Conservation (phyloP, 2,329 filamentous ascomycete genomes). For the Cladosporium sp. region DNA sequence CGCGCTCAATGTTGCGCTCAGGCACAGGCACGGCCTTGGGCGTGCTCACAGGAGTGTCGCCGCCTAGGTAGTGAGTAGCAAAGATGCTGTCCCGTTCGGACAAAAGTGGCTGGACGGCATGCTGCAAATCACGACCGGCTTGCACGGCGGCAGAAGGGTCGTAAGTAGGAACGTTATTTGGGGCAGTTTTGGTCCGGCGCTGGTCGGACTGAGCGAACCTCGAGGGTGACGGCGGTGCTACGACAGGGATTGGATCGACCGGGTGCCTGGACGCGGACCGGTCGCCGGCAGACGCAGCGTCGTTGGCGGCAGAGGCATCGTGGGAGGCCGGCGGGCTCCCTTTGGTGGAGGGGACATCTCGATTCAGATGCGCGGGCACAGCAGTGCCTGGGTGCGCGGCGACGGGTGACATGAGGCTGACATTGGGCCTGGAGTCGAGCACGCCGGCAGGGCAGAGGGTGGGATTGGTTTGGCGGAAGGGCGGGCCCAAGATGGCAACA, state of each 20-base stretch:
- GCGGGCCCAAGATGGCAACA: background rate
- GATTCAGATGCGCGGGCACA: constrained; percentile 10
- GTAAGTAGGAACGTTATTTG: constrained; percentile 8
- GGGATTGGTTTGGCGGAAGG: constrained; percentile 6
- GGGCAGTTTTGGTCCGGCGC: constrained; percentile 7
- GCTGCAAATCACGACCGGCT: constrained; percentile 17
- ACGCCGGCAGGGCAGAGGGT: constrained; percentile 5
- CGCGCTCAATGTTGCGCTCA: constrained; percentile 3
- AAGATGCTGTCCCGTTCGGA: constrained; percentile 62
- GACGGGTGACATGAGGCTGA: constrained; percentile 11
- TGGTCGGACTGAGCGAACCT: constrained; percentile 4
- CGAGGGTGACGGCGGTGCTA: constrained; percentile 12
- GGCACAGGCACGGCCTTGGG: constrained; percentile 19
- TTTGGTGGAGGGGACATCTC: constrained; percentile 5
- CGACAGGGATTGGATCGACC: constrained; percentile 4
- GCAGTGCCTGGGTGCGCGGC: constrained; percentile 11
- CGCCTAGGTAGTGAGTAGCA: constrained; percentile 56
- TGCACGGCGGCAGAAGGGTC: constrained; percentile 10
- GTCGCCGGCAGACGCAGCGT: background rate
- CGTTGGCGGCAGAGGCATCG: constrained; percentile 3
- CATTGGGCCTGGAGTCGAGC: constrained; percentile 10
- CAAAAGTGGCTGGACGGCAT: constrained; percentile 47
- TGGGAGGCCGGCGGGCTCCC: constrained; percentile 1
- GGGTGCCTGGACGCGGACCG: constrained; percentile 2
- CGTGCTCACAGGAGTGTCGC: constrained; percentile 43